These are phyloP conservation scores for Boletus huronensis DNA, from an alignment of 768 basidiomycete genomes.

Conservation along the genomic window DNA sequence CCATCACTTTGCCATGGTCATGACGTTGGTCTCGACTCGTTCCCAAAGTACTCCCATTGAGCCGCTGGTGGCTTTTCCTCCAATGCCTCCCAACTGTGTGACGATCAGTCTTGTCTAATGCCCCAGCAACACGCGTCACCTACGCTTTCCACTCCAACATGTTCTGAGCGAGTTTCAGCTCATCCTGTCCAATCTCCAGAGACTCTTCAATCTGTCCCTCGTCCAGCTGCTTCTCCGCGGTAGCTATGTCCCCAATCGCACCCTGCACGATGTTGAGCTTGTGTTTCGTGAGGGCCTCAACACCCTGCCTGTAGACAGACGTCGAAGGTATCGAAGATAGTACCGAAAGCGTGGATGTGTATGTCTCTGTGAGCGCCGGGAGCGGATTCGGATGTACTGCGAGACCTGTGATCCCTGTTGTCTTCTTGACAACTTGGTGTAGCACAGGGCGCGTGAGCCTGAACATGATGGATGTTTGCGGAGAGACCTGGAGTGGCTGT, in stretches of 20 bases:
- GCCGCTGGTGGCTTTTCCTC: conserved; percentile 76
- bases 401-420: conserved; percentile 87
- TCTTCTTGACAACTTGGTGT: conserved; percentile 59
- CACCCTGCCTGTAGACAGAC: conserved; percentile 87
- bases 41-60: conserved; percentile 85
- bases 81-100: conserved; percentile 79
- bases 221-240: conserved; percentile 70
- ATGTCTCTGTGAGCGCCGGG: conserved; percentile 69
- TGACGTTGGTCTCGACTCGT: conserved; percentile 43
- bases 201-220: conserved; percentile 89
- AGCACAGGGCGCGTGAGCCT: conserved; percentile 71
- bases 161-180: conserved; percentile 70
- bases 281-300: conserved; percentile 78
- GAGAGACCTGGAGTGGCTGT: conserved; percentile 14
- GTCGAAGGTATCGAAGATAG: conserved; percentile 72
- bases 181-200: conserved; percentile 77
- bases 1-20: conserved; percentile 5
- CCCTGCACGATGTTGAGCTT: conserved; percentile 71
- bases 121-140: conserved; percentile 35
- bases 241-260: conserved; percentile 60
- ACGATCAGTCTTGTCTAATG: conserved; percentile 3
- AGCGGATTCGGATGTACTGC: conserved; percentile 82
- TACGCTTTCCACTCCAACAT: conserved; percentile 97
- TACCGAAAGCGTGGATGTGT: conserved; percentile 69
- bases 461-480: conserved; percentile 52